Conservation (phyloP, 208 protist genomes). For the Borovskyia barvae region DNA sequence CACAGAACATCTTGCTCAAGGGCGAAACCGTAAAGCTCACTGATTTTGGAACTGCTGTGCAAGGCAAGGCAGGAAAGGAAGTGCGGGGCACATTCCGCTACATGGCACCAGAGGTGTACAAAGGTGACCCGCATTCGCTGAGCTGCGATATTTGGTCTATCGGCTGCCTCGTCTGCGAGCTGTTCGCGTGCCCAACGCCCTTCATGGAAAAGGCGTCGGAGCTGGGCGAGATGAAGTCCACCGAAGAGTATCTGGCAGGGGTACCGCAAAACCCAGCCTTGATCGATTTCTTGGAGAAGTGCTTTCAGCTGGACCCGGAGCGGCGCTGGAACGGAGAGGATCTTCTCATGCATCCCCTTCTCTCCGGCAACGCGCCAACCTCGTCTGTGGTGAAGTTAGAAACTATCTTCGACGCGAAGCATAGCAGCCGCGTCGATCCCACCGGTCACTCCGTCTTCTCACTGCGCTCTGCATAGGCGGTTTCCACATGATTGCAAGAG, state of each 20-base stretch:
- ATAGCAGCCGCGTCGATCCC: constrained; percentile 10
- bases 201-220: constrained; percentile 79
- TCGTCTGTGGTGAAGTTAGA: constrained; percentile 52
- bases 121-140: constrained; percentile 75
- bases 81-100: constrained; percentile 91
- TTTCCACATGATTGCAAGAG: no score
- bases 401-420: constrained; percentile 58
- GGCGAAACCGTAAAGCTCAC: constrained; percentile 94
- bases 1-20: constrained; percentile 95
- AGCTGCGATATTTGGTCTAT: constrained; percentile 91
- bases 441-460: constrained; percentile 37
- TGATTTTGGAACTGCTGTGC: constrained; percentile 95
- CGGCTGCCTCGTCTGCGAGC: constrained; percentile 88
- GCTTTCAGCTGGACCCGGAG: constrained; percentile 70
- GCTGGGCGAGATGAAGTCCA: constrained; percentile 62
- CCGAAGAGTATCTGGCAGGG: constrained; percentile 45
- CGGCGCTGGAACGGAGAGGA: constrained; percentile 54
- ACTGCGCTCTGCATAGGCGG: constrained; percentile 34
- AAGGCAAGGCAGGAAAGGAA: constrained; percentile 66
- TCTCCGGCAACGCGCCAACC: constrained; percentile 35
- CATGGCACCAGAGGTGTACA: constrained; percentile 93
- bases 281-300: constrained; percentile 76
- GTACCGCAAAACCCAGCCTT: constrained; percentile 58
- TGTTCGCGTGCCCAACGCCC: constrained; percentile 70
- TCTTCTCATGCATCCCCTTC: constrained; percentile 70